Evolutionary conservation across 108 stramenopile species (phyloP).

Genomic region (Nitzschia inconspicua): DNA sequence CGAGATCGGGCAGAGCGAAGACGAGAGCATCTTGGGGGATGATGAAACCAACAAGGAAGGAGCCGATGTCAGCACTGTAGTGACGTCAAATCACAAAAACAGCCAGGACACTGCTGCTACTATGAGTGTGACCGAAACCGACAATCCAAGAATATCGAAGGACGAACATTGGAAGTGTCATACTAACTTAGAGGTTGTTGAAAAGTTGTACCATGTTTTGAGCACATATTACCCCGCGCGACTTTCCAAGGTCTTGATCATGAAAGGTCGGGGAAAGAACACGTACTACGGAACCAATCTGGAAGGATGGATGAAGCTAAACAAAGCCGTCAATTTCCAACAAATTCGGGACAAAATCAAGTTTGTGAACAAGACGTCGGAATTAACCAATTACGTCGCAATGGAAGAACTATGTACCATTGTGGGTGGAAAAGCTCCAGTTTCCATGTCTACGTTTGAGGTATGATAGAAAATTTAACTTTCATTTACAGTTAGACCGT

Average conservation of each 20-base stretch:
- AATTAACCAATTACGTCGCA: slow-evolving; percentile 42
- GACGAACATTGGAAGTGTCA: slow-evolving; percentile 49
- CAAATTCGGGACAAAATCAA: slow-evolving; percentile 31
- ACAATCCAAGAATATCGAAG: slow-evolving; percentile 38
- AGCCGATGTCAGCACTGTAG: background rate
- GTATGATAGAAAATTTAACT: slow-evolving; percentile 1
- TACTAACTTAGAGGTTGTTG: slow-evolving; percentile 39
- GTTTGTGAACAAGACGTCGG: slow-evolving; percentile 24
- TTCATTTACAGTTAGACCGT: too few species aligned
- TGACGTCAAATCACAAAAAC: too few species aligned
- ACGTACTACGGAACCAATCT: slow-evolving; percentile 8
- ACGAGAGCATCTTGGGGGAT: too few species aligned
- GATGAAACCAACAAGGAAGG: background rate
- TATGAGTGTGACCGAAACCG: background rate
- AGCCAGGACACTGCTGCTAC: background rate
- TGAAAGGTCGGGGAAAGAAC: slow-evolving; percentile 36
- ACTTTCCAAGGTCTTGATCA: slow-evolving; percentile 42
- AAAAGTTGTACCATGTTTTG: slow-evolving; percentile 30
- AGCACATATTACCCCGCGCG: slow-evolving; percentile 65
- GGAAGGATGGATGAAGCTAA: slow-evolving; percentile 12
- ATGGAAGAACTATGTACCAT: slow-evolving; percentile 36
- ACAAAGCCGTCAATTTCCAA: slow-evolving; percentile 14
- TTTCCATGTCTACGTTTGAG: slow-evolving; percentile 13
- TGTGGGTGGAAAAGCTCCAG: slow-evolving; percentile 40
- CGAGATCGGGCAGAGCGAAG: background rate